These are phyloP conservation scores for Quercus dentata DNA, from an alignment of 306 rosid genomes.

Conservation along the genomic window DNA sequence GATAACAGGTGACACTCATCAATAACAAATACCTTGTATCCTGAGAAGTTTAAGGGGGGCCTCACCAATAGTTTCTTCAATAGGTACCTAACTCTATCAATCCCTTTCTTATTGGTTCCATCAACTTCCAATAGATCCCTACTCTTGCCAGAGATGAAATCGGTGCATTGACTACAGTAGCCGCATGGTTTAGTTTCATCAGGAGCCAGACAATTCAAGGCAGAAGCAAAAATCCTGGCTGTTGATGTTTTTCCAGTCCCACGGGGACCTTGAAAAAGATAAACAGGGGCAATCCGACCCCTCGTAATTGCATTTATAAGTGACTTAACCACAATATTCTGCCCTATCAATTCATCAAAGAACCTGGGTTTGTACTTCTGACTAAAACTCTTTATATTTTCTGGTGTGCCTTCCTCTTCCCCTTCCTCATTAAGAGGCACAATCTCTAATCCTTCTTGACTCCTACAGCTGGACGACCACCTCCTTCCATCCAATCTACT, in stretches of 20 bases:
- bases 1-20: conserved; percentile 94
- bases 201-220: conserved; percentile 78
- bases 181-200: conserved; percentile 86
- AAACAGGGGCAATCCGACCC: conserved; percentile 88
- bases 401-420: conserved; percentile 76
- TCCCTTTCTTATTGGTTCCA: conserved; percentile 80
- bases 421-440: conserved; percentile 70
- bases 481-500: conserved; percentile 94
- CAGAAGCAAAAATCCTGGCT: conserved; percentile 86
- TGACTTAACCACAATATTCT: conserved; percentile 90
- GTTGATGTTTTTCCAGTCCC: conserved; percentile 96
- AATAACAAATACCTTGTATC: conserved; percentile 68
- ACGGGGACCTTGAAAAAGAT: conserved; percentile 97
- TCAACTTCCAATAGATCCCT: conserved; percentile 75
- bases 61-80: conserved; percentile 48
- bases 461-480: conserved; percentile 96
- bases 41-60: conserved; percentile 47
- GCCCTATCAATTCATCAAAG: conserved; percentile 86
- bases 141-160: conserved; percentile 65
- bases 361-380: conserved; percentile 81
- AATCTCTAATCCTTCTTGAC: conserved; percentile 87
- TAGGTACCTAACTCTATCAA: conserved; percentile 66
- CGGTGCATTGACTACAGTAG: conserved; percentile 77
- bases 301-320: conserved; percentile 73
- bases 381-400: conserved; percentile 61